Percentiles rank a stretch among this genome's conserved stretches.
These are phyloP conservation scores for Arxiozyma bovina DNA, from an alignment of 1,139 yeast species.

Conservation along the genomic window DNA sequence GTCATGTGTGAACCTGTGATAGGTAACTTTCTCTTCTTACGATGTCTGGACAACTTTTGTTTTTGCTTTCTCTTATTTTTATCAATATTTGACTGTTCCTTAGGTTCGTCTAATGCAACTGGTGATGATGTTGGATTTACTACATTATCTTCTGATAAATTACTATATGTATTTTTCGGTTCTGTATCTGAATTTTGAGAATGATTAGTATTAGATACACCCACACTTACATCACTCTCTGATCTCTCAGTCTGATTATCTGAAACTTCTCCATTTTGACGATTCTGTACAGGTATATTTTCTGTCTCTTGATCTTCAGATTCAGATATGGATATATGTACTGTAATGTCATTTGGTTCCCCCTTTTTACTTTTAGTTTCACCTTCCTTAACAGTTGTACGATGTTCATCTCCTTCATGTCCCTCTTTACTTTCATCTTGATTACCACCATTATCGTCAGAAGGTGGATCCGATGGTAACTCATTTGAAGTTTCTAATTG, in stretches of 20 bases:
- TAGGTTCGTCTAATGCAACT: not conserved
- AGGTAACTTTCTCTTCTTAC: not conserved
- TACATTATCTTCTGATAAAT: not conserved
- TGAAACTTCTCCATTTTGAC: not conserved
- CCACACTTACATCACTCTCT: not conserved
- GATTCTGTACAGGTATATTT: conserved; percentile 7
- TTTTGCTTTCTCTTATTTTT: not conserved
- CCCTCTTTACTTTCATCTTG: too few species aligned
- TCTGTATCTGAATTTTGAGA: not conserved
- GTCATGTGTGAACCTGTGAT: not conserved
- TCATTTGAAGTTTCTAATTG: not conserved
- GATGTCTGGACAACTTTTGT: not conserved
- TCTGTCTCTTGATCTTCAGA: conserved; percentile 2
- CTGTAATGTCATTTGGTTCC: not conserved
- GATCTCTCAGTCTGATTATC: not conserved
- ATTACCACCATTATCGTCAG: not conserved
- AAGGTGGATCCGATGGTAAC: conserved; percentile 1
- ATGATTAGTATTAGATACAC: not conserved
- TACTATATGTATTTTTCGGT: not conserved
- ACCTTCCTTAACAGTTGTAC: not conserved
- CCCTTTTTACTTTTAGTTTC: not conserved
- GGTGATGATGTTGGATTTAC: not conserved
- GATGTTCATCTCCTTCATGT: not conserved
- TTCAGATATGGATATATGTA: not conserved
- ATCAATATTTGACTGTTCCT: not conserved